Conservation (phyloP, 1,284 basidiomycete species). For the Microbotryum intermedium region DNA sequence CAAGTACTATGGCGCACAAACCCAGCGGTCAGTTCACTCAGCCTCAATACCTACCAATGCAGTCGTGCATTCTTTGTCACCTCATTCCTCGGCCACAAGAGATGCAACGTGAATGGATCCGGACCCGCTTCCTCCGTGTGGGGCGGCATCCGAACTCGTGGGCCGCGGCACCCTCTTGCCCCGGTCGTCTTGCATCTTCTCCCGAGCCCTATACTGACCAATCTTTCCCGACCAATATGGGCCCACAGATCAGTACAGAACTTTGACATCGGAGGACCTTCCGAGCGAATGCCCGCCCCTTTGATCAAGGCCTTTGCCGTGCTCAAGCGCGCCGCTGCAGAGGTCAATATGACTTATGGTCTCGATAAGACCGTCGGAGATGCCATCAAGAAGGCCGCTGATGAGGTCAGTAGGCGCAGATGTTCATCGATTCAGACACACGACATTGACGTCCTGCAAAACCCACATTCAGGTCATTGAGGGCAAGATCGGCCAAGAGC, state of each 20-base stretch:
- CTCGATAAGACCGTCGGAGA: slow-evolving; percentile 80
- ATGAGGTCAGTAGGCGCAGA: slow-evolving; percentile 56
- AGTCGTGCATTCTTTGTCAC: too few species aligned
- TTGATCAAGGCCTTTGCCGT: slow-evolving; percentile 97
- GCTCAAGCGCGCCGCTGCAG: slow-evolving; percentile 92
- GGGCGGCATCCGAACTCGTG: too few species aligned
- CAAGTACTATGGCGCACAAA: slow-evolving; percentile 98
- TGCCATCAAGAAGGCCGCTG: slow-evolving; percentile 86
- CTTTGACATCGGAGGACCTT: slow-evolving; percentile 94
- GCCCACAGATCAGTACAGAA: slow-evolving; percentile 77
- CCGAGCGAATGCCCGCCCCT: slow-evolving; percentile 85
- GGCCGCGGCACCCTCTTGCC: too few species aligned
- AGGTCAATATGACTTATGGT: slow-evolving; percentile 85
- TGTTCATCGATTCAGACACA: background rate
- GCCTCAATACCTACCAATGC: too few species aligned
- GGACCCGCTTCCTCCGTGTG: too few species aligned
- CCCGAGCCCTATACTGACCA: too few species aligned
- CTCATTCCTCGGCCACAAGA: too few species aligned
- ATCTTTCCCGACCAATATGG: background rate
- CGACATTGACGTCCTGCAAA: background rate
- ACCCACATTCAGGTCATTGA: slow-evolving; percentile 67
- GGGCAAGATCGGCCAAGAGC: slow-evolving; percentile 74
- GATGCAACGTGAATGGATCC: too few species aligned
- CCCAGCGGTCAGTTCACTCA: slow-evolving; percentile 60
- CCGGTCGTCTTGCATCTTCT: too few species aligned